phyloP scores from a whole-genome alignment of 2,329 filamentous ascomycete species.

The Colletotrichum shisoi region DNA sequence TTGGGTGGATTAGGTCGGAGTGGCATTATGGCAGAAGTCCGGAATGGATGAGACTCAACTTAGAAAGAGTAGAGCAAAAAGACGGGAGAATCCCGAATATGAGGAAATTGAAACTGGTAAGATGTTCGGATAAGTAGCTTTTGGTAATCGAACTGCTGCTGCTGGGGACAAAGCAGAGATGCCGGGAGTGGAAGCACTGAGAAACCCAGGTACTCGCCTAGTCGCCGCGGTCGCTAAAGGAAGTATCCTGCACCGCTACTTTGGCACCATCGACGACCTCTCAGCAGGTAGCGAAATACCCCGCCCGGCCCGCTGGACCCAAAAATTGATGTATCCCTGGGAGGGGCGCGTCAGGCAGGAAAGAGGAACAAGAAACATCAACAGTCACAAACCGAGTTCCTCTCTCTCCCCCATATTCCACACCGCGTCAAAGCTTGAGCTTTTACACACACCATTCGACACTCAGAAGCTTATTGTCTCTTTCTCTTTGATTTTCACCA shows the following conservation, averaged over 20 bases:
- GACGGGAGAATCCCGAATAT: no score
- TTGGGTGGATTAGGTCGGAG: constrained; percentile 10
- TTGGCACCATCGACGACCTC: constrained; percentile 29
- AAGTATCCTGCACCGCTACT: constrained; percentile 35
- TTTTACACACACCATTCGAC: constrained; percentile 27
- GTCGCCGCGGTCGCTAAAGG: constrained; percentile 22
- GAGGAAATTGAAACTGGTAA: background rate
- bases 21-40: background rate
- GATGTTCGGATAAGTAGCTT: constrained; percentile 15
- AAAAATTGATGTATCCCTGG: constrained; percentile 31
- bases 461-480: constrained; percentile 34
- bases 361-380: constrained; percentile 38
- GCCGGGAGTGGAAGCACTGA: constrained; percentile 36
- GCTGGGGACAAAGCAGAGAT: constrained; percentile 25
- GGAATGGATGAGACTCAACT: constrained; percentile 3
- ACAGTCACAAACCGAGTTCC: constrained; percentile 32
- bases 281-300: constrained; percentile 31
- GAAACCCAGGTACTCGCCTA: constrained; percentile 37
- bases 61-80: background rate
- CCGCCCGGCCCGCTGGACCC: constrained; percentile 38
- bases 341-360: constrained; percentile 37
- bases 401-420: constrained; percentile 32
- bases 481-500: constrained; percentile 36
- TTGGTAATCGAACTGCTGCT: constrained; percentile 1
- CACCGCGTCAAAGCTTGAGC: constrained; percentile 39